These are phyloP conservation scores for Colletotrichum spaethianum DNA, from an alignment of 2,329 filamentous ascomycete species.

Conservation along the genomic window DNA sequence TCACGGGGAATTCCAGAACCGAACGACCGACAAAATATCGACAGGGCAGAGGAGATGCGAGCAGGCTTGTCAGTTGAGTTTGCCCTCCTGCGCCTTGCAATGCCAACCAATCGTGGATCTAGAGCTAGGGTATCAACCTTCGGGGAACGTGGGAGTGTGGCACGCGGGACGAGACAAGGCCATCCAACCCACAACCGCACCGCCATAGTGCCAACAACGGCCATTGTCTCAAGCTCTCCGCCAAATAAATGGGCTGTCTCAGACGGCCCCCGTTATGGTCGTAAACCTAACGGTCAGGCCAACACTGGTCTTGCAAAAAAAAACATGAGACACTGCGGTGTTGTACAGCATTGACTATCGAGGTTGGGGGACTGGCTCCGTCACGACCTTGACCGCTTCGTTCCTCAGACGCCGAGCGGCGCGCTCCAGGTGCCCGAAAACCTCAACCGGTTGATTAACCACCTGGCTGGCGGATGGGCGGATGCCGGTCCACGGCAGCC, in stretches of 20 bases:
- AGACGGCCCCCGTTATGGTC: slow-evolving; percentile 21
- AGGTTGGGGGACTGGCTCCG: slow-evolving; percentile 27
- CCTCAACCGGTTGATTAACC: background rate
- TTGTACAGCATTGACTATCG: slow-evolving; percentile 31
- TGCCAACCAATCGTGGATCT: slow-evolving; percentile 33
- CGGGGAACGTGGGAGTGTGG: slow-evolving; percentile 24
- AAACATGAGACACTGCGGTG: slow-evolving; percentile 22
- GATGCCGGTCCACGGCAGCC: slow-evolving; percentile 23
- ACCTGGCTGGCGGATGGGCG: slow-evolving; percentile 15
- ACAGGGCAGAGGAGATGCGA: slow-evolving; percentile 31
- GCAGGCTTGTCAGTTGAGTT: slow-evolving; percentile 28
- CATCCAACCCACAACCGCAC: slow-evolving; percentile 11
- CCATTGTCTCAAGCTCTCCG: slow-evolving; percentile 29
- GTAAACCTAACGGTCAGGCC: slow-evolving; percentile 21
- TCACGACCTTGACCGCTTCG: slow-evolving; percentile 26
- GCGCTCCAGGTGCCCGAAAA: slow-evolving; percentile 23
- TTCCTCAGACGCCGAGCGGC: slow-evolving; percentile 11
- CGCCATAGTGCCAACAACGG: slow-evolving; percentile 21
- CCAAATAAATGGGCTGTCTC: slow-evolving; percentile 35
- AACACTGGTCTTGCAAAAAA: slow-evolving; percentile 11
- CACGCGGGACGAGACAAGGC: slow-evolving; percentile 22
- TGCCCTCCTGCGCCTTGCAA: slow-evolving; percentile 19
- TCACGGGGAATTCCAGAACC: slow-evolving; percentile 40
- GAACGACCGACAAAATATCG: slow-evolving; percentile 39
- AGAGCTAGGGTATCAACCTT: slow-evolving; percentile 19